Evolutionary conservation across 192 early-diverging fungal species (phyloP).

Genomic region (Coemansia sp.): DNA sequence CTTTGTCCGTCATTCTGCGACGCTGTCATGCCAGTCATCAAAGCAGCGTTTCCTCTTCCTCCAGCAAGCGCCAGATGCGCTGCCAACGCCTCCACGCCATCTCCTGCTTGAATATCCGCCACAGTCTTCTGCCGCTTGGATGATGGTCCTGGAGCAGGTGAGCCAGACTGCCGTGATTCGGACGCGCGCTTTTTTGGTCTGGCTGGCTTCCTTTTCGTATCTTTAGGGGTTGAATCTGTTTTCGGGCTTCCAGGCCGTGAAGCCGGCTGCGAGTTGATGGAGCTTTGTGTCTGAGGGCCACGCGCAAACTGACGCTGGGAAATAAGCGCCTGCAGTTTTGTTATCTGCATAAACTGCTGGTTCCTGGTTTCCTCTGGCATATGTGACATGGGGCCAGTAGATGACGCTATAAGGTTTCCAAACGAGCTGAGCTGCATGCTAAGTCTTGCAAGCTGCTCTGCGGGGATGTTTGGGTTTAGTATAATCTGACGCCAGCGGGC

Average conservation of each 20-base stretch:
- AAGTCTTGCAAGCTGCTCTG: constrained; percentile 38
- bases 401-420: constrained; percentile 20
- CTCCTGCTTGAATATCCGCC: constrained; percentile 15
- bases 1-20: constrained; percentile 1
- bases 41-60: constrained; percentile 6
- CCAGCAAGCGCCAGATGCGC: constrained; percentile 10
- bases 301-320: constrained; percentile 40
- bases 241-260: constrained; percentile 37
- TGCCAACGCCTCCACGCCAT: constrained; percentile 16
- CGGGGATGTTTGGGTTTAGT: constrained; percentile 29
- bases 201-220: constrained; percentile 17
- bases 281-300: constrained; percentile 6
- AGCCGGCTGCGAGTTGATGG: constrained; percentile 20
- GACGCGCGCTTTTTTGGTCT: constrained; percentile 34
- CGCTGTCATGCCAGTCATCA: constrained; percentile 5
- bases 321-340: constrained; percentile 46
- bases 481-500: constrained; percentile 52
- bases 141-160: constrained; percentile 21
- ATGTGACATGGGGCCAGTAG: constrained; percentile 13
- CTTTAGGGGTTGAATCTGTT: constrained; percentile 14
- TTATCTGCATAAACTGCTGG: constrained; percentile 43
- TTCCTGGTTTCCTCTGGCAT: constrained; percentile 34
- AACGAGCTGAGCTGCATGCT: constrained; percentile 52
- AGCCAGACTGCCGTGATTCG: constrained; percentile 27
- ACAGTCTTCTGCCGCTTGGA: constrained; percentile 20